Evolutionary conservation across 2,329 filamentous ascomycete species (phyloP), one percentile per base, ranked within the genome.

Genomic region (Hirsutella minnesotensis): DNA sequence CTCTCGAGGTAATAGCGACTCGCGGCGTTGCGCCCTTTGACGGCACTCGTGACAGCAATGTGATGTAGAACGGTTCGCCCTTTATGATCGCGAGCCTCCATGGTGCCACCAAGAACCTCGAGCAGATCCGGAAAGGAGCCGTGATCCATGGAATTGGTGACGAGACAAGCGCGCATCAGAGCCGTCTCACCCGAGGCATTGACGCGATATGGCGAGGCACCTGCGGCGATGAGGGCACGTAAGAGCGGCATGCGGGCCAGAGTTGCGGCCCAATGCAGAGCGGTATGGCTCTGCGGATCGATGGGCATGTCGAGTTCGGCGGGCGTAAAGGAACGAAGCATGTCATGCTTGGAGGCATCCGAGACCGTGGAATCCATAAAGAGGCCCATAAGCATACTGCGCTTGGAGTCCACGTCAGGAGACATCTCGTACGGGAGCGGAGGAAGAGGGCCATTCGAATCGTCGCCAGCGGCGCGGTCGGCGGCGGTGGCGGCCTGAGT

Each of bases 1-100:
- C 87, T 90, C 63, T 98, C 92, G 2, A 98, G 77, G 55, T 98
- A 98, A 59, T 96, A 95, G 50, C 90, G 86, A 58, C 88, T 94
- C 19, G 92, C 90, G 35, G 86, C 81, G 45, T 86, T 89, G 39
- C 92, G 80, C 7, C 90, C 90, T 58, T 95, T 95, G 54, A 96
- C 92, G 7, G 89, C 92, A 47, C 89, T 95, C 15, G 92, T 94
- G 29, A 96, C 80, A 5, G 92, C 89, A 53, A 98, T 96, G 57
- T 98, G 92, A 57, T 98, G 92, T 20, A 98, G 69, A 13, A 96
- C 88, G 0, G 90, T 96, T 31, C 92, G 76, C 9, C 89, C 89
- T 60, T 88, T 88, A 37, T 85, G 79, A 59, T 98, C 92, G 19
- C 87, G 77, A 36, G 94, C 79, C 51, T 96, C 89, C 48, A 98